Percentiles rank a stretch among this genome's conserved stretches.
Conservation (phyloP, 1,284 basidiomycete genomes). For the Heterobasidion occidentale region DNA sequence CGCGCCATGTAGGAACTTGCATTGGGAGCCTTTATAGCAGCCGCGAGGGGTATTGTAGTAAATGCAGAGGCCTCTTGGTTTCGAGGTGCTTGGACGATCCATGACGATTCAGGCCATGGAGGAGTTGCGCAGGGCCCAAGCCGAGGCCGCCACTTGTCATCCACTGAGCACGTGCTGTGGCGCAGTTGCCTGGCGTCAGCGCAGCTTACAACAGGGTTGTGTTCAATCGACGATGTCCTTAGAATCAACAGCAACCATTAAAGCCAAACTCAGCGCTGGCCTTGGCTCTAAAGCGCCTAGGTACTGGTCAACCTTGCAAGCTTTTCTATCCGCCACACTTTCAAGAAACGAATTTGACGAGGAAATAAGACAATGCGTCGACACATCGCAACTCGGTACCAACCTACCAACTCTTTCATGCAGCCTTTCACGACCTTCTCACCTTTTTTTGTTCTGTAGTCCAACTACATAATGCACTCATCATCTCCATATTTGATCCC, state of each 20-base stretch:
- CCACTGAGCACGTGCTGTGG: not conserved
- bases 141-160: not conserved
- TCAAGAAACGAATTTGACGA: slow-evolving; percentile 74
- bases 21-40: slow-evolving; percentile 54
- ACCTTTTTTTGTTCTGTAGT: slow-evolving; percentile 31
- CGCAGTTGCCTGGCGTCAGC: not conserved
- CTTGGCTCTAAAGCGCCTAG: slow-evolving; percentile 50
- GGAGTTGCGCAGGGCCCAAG: not conserved
- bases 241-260: slow-evolving; percentile 68
- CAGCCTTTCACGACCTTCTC: not conserved
- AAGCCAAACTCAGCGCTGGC: slow-evolving; percentile 52
- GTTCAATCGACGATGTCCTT: slow-evolving; percentile 51
- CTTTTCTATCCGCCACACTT: slow-evolving; percentile 58
- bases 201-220: not conserved
- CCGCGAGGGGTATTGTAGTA: slow-evolving; percentile 55
- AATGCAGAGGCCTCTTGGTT: slow-evolving; percentile 53
- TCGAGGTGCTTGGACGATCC: slow-evolving; percentile 20
- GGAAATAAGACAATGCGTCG: slow-evolving; percentile 51
- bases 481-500: slow-evolving; percentile 74
- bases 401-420: not conserved
- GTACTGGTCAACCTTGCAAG: slow-evolving; percentile 59
- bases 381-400: slow-evolving; percentile 52
- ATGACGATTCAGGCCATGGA: slow-evolving; percentile 10
- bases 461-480: slow-evolving; percentile 72
- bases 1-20: slow-evolving; percentile 68